A percentile compares a stretch with the other conserved stretches of the same genome.
Evolutionary conservation across 306 rosid species (phyloP).

Genomic region (Cyclanthera cordifolia): DNA sequence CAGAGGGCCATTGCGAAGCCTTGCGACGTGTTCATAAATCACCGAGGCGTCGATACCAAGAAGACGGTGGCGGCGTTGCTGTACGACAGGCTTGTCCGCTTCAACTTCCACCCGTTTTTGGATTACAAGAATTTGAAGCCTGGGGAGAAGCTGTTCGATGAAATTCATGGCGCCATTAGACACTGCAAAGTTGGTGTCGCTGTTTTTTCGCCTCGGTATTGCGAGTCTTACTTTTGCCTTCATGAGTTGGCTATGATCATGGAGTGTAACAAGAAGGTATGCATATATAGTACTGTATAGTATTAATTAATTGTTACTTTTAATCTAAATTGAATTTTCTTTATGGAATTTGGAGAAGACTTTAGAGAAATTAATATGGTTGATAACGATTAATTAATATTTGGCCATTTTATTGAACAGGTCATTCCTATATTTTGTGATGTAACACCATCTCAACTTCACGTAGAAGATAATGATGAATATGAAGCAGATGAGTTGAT

Average conservation of each 20-base stretch:
- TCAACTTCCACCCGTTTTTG: conserved; percentile 44
- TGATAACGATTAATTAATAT: too few species aligned
- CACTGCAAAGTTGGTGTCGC: conserved; percentile 63
- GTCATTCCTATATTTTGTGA: conserved; percentile 72
- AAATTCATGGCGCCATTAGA: conserved; percentile 46
- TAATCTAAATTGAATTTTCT: neutral
- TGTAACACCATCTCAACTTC: conserved; percentile 60
- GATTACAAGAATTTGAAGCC: conserved; percentile 81
- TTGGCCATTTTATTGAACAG: too few species aligned
- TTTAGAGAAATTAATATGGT: too few species aligned
- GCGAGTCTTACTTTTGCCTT: conserved; percentile 74
- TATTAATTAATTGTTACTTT: neutral
- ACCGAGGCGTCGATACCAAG: conserved; percentile 65
- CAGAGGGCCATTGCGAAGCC: neutral
- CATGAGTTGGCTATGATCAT: conserved; percentile 65
- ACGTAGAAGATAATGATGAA: conserved; percentile 16
- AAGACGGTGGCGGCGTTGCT: conserved; percentile 49
- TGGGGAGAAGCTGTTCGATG: conserved; percentile 73
- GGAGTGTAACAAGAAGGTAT: conserved; percentile 45
- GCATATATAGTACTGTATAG: too few species aligned
- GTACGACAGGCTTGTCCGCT: conserved; percentile 40
- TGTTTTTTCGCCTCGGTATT: conserved; percentile 62
- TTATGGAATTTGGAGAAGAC: neutral
- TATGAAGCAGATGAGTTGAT: conserved; percentile 28
- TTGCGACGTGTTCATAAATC: conserved; percentile 76